These are phyloP conservation scores for Cardamine occulta DNA, from an alignment of 345 rosid genomes.

Conservation along the genomic window DNA sequence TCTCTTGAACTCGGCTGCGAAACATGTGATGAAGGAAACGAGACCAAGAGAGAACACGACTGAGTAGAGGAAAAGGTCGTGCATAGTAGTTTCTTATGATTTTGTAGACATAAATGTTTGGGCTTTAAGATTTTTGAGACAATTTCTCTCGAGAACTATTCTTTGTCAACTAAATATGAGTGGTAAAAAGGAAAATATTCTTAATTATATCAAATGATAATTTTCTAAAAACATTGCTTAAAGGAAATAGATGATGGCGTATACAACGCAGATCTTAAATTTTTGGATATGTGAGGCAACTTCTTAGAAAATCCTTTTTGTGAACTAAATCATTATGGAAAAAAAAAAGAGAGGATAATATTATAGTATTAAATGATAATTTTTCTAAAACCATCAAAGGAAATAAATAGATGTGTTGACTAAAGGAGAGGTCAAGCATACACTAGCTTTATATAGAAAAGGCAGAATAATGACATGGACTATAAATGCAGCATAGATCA, in stretches of 20 bases:
- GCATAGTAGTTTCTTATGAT: constrained; percentile 38
- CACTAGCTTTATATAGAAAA: constrained; percentile 14
- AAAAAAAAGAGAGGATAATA: not conserved
- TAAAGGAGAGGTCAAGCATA: constrained; percentile 19
- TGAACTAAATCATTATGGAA: constrained; percentile 6
- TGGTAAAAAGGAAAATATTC: constrained; percentile 1
- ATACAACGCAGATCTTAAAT: not conserved
- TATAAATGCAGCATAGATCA: not conserved
- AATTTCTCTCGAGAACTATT: constrained; percentile 4
- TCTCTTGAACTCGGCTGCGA: constrained; percentile 67
- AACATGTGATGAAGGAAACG: constrained; percentile 57
- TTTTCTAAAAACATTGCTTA: not conserved
- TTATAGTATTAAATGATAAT: constrained; percentile 11
- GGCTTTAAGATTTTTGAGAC: not conserved
- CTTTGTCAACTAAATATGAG: constrained; percentile 12
- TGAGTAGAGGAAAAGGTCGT: constrained; percentile 5
- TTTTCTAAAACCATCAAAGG: not conserved
- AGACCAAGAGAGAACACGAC: constrained; percentile 51
- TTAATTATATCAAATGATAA: constrained; percentile 18
- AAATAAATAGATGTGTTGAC: constrained; percentile 5
- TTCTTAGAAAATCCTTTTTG: constrained; percentile 17
- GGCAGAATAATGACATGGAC: not conserved
- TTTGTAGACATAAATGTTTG: constrained; percentile 18
- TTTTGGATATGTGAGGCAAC: not conserved
- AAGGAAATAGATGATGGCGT: not conserved